Evolutionary conservation across 352 stramenopile species (phyloP).

Genomic region (Phytophthora tentaculata): DNA sequence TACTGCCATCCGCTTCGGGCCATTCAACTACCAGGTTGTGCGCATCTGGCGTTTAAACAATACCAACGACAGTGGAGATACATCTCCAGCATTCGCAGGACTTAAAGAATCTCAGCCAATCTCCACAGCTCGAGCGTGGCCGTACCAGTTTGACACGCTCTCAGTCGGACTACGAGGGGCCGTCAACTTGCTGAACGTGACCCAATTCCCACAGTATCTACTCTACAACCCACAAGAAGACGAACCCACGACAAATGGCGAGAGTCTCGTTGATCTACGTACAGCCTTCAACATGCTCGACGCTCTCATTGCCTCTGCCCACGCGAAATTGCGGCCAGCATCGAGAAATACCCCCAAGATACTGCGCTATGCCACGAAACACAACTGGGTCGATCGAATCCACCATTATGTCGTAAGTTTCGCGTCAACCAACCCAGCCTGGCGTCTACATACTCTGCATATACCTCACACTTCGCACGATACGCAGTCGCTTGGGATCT

Average conservation of each 20-base stretch:
- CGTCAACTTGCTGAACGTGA: constrained; percentile 34
- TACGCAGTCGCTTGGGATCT: constrained; percentile 9
- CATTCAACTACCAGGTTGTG: constrained; percentile 49
- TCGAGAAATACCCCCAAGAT: not conserved
- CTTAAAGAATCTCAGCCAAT: constrained; percentile 23
- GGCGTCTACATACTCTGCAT: constrained; percentile 7
- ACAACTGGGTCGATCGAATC: constrained; percentile 47
- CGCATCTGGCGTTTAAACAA: constrained; percentile 31
- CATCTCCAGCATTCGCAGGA: constrained; percentile 17
- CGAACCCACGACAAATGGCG: constrained; percentile 10
- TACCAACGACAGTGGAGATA: not conserved
- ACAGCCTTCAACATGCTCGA: constrained; percentile 51
- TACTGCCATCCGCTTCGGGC: constrained; percentile 45
- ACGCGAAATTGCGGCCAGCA: not conserved
- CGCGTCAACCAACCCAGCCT: not conserved
- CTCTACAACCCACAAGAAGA: constrained; percentile 22
- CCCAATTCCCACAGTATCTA: constrained; percentile 35
- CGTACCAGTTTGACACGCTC: constrained; percentile 48
- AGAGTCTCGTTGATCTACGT: constrained; percentile 24
- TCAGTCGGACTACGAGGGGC: constrained; percentile 39
- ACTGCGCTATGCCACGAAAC: constrained; percentile 36
- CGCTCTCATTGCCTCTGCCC: constrained; percentile 24
- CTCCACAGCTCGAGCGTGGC: constrained; percentile 27
- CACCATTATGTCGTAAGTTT: constrained; percentile 39
- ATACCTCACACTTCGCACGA: not conserved